These are phyloP conservation scores for Mastigamoeba balamuthi DNA, from an alignment of 78 protist genomes.

Conservation along the genomic window DNA sequence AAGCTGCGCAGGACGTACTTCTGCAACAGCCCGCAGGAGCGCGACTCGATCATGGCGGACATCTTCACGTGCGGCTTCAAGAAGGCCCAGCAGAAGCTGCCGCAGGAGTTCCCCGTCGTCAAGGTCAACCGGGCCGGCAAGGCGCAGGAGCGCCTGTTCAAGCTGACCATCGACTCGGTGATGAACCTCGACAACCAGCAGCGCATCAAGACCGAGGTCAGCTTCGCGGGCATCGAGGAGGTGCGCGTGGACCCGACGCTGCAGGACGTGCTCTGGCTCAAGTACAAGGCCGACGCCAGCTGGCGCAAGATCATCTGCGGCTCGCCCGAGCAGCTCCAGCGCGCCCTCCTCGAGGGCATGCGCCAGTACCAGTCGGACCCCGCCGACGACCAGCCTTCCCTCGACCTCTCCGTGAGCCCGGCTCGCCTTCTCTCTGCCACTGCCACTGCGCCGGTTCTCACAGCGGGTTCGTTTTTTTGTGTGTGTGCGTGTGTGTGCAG, in stretches of 20 bases:
- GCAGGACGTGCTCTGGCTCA: slow-evolving; percentile 29
- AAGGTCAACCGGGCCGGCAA: slow-evolving; percentile 44
- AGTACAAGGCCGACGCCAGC: background rate
- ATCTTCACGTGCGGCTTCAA: slow-evolving; percentile 44
- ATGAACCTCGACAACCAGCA: slow-evolving; percentile 25
- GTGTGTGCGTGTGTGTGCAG: too few species aligned
- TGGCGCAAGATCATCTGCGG: background rate
- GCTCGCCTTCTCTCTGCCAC: too few species aligned
- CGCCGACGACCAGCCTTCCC: too few species aligned
- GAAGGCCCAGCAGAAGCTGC: background rate
- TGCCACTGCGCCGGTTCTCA: too few species aligned
- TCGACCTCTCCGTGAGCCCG: too few species aligned
- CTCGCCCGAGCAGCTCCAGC: background rate
- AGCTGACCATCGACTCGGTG: slow-evolving; percentile 35
- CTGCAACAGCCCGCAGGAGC: slow-evolving; percentile 28
- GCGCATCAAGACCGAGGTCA: slow-evolving; percentile 31
- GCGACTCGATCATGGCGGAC: slow-evolving; percentile 42
- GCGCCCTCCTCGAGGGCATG: background rate
- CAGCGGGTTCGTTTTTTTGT: too few species aligned
- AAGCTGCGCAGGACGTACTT: background rate
- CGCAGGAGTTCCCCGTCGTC: slow-evolving; percentile 27
- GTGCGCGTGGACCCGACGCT: slow-evolving; percentile 17
- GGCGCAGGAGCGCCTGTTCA: slow-evolving; percentile 42
- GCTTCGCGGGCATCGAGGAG: slow-evolving; percentile 50
- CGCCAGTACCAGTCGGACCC: background rate